Base-by-base conservation (phyloP, 192 early-diverging fungal species). In the Backusella circina region DNA sequence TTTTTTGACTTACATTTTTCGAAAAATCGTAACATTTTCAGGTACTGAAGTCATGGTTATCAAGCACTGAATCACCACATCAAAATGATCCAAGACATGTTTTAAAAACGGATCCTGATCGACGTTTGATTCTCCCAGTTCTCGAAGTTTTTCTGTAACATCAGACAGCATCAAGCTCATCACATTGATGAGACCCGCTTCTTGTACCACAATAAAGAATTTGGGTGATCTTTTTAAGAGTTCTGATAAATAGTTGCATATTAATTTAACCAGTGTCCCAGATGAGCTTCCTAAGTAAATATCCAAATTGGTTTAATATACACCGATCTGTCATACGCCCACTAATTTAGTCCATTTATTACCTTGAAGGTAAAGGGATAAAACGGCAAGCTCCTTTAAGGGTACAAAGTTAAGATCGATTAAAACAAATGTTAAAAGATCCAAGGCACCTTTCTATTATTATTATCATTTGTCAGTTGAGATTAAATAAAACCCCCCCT, bases 331-430 rank as follows among this genome's bases (percentile, higher is more conserved):
- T 6, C 12, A 64, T 26, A 67, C 13, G 73, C 57, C 10, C 15
- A 54, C 15, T 16, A 47, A 5, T 47, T 47, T 47, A 47, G 44
- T 47, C n/a, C 44, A 15, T n/a, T 47, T 47, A 18, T 28, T 80
- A 83, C 85, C 83, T 80, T 87, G 88, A 38, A 90, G 82, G 64
- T 88, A 86, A 9, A 88, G 76, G 1, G 80, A 85, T 18, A 86
- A 67, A 13, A 90, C 84, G 15, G 85, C 86, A 28, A 88, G 74
- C 36, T 88, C 86, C 35, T 87, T 83, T 71, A 91, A 89, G 2
- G 90, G 89, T 1, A 90, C 89, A 74, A 91, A 91, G 67, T 89
- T 86, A 12, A 91, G 70, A 79, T 86, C 84, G 39, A 79, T 76
- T 77, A 90, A 84, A 31, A 88, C 83, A 76, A 83, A 90, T 9